A percentile compares a stretch with the other conserved stretches of the same genome.
Evolutionary conservation across 345 rosid genomes (phyloP).

Genomic region (Moricandia arvensis): DNA sequence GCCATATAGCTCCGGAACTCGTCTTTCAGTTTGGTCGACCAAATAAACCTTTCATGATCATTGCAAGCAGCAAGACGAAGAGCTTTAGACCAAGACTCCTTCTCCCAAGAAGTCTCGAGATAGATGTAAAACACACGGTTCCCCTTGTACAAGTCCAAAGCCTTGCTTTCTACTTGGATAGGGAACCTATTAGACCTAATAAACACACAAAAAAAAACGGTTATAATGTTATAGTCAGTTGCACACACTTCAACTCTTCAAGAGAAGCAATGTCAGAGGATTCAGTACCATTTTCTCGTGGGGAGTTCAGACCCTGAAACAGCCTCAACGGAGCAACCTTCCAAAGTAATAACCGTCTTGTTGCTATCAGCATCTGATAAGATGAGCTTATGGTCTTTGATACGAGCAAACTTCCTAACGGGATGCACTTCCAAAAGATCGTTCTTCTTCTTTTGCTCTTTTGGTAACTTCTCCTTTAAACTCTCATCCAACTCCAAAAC

Average conservation of each 20-base stretch:
- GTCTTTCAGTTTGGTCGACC: constrained; percentile 56
- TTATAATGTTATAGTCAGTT: not conserved
- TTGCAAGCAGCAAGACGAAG: constrained; percentile 84
- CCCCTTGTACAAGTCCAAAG: constrained; percentile 58
- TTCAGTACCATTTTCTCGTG: constrained; percentile 74
- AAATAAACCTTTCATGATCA: constrained; percentile 50
- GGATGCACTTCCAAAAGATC: constrained; percentile 71
- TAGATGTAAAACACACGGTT: constrained; percentile 62
- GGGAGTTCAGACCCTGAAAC: constrained; percentile 71
- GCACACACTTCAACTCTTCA: not conserved
- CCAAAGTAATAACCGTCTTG: constrained; percentile 41
- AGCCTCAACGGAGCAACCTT: constrained; percentile 68
- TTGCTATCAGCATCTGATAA: constrained; percentile 54
- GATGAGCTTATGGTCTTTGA: constrained; percentile 56
- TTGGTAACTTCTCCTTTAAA: constrained; percentile 48
- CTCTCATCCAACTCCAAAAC: constrained; percentile 62
- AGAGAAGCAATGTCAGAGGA: not conserved
- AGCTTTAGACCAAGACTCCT: constrained; percentile 97
- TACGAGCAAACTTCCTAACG: constrained; percentile 53
- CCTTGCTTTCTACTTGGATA: constrained; percentile 68
- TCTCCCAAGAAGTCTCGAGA: constrained; percentile 95
- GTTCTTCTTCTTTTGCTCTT: constrained; percentile 64
- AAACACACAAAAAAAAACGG: constrained; percentile 2
- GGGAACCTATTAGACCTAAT: constrained; percentile 91
- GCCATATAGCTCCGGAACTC: constrained; percentile 63